Evolutionary conservation across 2,329 filamentous ascomycete genomes (phyloP), one percentile per base, ranked within the genome.

Genomic region (Ophiostoma australiae): DNA sequence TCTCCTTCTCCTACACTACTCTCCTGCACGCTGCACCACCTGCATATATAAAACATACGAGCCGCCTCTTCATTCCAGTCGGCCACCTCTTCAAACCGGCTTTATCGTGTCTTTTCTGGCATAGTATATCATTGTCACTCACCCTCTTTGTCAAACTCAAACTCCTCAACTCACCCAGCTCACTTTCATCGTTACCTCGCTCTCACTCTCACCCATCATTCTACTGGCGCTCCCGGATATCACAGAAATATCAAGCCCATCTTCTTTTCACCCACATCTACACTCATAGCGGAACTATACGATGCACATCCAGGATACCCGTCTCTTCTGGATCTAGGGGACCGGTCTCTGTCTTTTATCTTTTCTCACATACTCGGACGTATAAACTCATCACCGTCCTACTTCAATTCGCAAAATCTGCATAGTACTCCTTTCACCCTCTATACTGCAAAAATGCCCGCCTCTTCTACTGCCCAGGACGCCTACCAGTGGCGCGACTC

Each of bases 401-500:
- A 1, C n/a, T 15, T 52, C 2, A n/a, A n/a, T 8, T 17, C 17
- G 15, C 13, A 48, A n/a, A 17, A 48, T n/a, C 15, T 48, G 27
- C 27, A 31, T 31, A 31, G 10, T 41, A 3, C 10, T 41, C 10
- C 39, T 41, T 11, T 27, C n/a, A 66, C 17, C 17, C 17, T 23
- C 33, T 23, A 20, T 17, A 66, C n/a, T 13, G 11, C 17, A 35
- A 39, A n/a, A 66, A 72, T 84, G 82, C 77, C 81, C 71, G 75
- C 78, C 44, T 75, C 78, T 11, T 76, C 77, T 23, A 68, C 68
- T 35, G 70, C 67, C 1, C 33, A 68, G 3, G 63, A 65, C 31
- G 37, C 66, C 15, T 61, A 55, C 20, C 37, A 11, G 10, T 74
- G 73, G 71, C 79, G 81, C 73, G 83, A 84, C 74, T 84, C 84